These are phyloP conservation scores for Effrenium voratum DNA, from an alignment of 73 alveolate genomes.

Conservation along the genomic window DNA sequence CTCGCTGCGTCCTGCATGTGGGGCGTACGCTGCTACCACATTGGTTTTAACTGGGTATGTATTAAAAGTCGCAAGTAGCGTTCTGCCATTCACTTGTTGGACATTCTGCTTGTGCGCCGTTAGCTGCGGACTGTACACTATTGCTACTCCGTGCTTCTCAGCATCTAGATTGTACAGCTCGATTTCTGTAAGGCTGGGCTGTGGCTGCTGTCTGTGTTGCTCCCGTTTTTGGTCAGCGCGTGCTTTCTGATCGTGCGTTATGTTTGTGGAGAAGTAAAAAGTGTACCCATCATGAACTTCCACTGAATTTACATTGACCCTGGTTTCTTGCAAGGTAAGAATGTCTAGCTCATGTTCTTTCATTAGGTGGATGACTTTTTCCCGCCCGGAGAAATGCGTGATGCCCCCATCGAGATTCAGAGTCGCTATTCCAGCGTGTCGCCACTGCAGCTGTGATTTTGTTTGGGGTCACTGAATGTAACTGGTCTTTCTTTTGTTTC, in stretches of 20 bases:
- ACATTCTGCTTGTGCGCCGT: background rate
- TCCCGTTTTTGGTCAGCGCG: background rate
- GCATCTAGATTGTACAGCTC: background rate
- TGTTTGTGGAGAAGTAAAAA: background rate
- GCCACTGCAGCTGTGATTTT: no score
- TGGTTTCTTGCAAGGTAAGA: background rate
- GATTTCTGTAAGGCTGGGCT: background rate
- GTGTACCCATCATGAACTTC: background rate
- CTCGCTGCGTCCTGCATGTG: background rate
- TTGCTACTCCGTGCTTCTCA: constrained; percentile 23
- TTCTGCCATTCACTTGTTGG: background rate
- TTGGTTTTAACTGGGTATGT: background rate
- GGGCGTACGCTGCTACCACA: background rate
- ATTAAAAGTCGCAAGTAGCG: background rate
- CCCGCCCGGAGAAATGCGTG: no score
- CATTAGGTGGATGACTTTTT: background rate
- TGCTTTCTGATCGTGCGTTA: background rate
- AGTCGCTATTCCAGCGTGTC: no score
- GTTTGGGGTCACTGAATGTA: no score
- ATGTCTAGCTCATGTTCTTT: background rate
- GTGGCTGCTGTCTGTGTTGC: background rate
- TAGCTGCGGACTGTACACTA: background rate
- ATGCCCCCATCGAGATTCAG: no score
- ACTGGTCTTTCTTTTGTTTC: no score
- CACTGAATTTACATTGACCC: background rate